A percentile compares a stretch with the other conserved stretches of the same genome.
Evolutionary conservation across 1,284 basidiomycete species (phyloP).

Genomic region (Sanguinoderma infundibulare): DNA sequence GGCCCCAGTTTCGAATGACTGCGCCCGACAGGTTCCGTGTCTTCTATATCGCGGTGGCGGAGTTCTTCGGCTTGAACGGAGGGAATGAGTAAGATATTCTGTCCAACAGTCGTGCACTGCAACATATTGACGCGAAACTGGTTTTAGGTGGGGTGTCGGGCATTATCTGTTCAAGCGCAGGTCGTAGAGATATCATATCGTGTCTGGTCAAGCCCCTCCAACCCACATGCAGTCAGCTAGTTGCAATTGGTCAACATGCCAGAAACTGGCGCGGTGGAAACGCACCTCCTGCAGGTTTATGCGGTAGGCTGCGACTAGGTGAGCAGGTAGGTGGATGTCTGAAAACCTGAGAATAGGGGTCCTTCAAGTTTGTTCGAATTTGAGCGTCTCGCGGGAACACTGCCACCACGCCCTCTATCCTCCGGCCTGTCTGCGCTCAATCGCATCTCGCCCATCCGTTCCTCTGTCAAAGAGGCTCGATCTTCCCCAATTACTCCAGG

Average conservation of each 20-base stretch:
- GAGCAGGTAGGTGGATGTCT: neutral
- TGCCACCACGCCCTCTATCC: neutral
- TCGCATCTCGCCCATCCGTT: neutral
- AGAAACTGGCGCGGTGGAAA: neutral
- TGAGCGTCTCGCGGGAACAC: neutral
- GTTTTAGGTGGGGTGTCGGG: conserved; percentile 54
- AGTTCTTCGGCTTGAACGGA: conserved; percentile 69
- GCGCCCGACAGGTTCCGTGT: conserved; percentile 58
- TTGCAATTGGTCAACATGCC: neutral
- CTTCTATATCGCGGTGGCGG: conserved; percentile 79
- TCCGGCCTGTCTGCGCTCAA: neutral
- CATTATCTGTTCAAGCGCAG: conserved; percentile 55
- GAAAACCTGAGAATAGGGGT: neutral
- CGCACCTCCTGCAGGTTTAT: neutral
- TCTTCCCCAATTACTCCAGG: too few species aligned
- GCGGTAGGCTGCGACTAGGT: too few species aligned
- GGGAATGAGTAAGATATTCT: conserved; percentile 63
- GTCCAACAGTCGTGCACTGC: neutral
- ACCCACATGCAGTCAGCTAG: neutral
- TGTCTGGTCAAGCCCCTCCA: neutral
- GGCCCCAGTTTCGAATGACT: neutral
- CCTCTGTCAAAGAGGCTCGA: too few species aligned
- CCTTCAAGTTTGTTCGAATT: neutral
- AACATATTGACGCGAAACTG: neutral
- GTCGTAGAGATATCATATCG: neutral